Conservation (phyloP, 805 yeast species). For the Peterozyma xylosa region DNA sequence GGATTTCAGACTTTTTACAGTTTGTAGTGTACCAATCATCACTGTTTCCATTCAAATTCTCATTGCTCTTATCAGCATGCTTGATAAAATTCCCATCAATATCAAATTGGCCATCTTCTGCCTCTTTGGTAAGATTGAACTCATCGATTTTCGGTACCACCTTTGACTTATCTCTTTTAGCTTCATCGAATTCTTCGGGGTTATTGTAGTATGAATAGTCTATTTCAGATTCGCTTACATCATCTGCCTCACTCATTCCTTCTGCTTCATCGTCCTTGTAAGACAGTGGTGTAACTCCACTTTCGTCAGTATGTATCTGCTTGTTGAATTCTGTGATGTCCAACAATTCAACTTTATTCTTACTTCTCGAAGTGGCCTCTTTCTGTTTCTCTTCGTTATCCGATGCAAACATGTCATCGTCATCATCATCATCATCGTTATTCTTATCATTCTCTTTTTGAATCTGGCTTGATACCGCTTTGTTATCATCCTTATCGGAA, state of each 20-base stretch:
- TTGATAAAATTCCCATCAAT: slow-evolving; percentile 50
- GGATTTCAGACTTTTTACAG: slow-evolving; percentile 14
- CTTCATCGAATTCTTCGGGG: slow-evolving; percentile 17
- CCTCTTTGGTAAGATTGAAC: slow-evolving; percentile 51
- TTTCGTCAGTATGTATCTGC: slow-evolving; percentile 9
- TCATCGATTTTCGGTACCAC: slow-evolving; percentile 46
- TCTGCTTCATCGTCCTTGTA: slow-evolving; percentile 21
- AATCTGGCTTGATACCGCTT: too few relatives aligned
- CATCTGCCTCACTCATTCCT: slow-evolving; percentile 14
- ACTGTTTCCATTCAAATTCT: slow-evolving; percentile 20
- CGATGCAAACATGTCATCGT: slow-evolving; percentile 37
- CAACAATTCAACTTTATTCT: slow-evolving; percentile 16
- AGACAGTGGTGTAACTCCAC: slow-evolving; percentile 13
- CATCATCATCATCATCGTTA: slow-evolving; percentile 18
- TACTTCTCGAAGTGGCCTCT: slow-evolving; percentile 1
- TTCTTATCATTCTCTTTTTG: slow-evolving; percentile 10
- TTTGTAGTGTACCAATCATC: slow-evolving; percentile 23
- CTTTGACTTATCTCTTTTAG: slow-evolving; percentile 9
- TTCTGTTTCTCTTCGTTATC: slow-evolving; percentile 14
- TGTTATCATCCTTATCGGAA: background rate
- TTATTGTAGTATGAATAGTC: slow-evolving; percentile 21
- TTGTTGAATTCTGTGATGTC: slow-evolving; percentile 31
- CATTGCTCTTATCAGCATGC: slow-evolving; percentile 23
- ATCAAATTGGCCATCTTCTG: slow-evolving; percentile 53
- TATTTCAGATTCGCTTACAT: slow-evolving; percentile 14